phyloP scores from a whole-genome alignment of 805 yeast species.

The Komagataella pastoris region DNA sequence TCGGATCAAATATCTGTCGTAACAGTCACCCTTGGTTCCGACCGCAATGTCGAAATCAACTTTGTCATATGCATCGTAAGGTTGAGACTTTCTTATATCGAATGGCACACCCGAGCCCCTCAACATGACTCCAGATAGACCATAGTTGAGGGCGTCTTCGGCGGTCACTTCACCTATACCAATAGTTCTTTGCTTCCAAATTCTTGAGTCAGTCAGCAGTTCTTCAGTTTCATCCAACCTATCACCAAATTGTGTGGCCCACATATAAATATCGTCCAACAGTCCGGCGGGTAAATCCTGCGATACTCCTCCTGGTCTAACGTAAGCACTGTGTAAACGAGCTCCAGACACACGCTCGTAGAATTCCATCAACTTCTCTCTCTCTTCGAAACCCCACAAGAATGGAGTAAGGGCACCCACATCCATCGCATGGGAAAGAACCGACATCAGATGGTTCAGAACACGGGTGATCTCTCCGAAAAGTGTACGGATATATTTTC shows the following conservation, averaged over 20 bases:
- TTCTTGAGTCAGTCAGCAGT: constrained; percentile 78
- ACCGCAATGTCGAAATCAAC: constrained; percentile 84
- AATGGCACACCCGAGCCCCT: constrained; percentile 86
- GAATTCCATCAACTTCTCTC: constrained; percentile 87
- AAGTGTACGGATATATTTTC: constrained; percentile 70
- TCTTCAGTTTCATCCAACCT: constrained; percentile 86
- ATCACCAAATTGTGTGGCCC: constrained; percentile 94
- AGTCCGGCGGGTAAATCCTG: constrained; percentile 81
- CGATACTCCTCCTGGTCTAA: constrained; percentile 86
- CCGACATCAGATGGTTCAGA: constrained; percentile 77
- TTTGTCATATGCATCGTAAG: constrained; percentile 79
- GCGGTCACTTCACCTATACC: constrained; percentile 75
- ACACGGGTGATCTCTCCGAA: constrained; percentile 82
- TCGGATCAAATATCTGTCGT: constrained; percentile 77
- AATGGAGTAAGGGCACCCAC: constrained; percentile 91
- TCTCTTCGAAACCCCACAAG: constrained; percentile 89
- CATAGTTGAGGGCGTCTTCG: constrained; percentile 75
- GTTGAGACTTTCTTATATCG: constrained; percentile 76
- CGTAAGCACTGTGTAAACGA: constrained; percentile 77
- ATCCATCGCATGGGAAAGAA: constrained; percentile 83
- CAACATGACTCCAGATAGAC: constrained; percentile 77
- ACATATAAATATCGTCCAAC: constrained; percentile 84
- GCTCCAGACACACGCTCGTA: constrained; percentile 89
- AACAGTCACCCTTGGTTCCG: constrained; percentile 81
- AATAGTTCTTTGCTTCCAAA: constrained; percentile 80